These are phyloP conservation scores for Phytophthora idaei DNA, from an alignment of 352 stramenopile genomes.

Conservation along the genomic window DNA sequence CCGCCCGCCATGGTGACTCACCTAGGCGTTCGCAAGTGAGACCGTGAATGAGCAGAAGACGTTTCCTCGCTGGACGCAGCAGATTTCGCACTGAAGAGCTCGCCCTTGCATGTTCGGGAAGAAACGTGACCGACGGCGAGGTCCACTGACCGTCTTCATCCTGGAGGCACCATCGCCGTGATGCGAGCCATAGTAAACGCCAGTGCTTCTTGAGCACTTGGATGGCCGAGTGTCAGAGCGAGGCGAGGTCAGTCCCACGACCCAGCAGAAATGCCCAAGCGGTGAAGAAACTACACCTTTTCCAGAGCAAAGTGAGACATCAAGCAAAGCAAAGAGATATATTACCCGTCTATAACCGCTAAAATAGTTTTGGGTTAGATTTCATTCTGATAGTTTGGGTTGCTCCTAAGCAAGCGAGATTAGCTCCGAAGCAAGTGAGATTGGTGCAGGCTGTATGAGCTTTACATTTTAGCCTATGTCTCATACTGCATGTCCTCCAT, in stretches of 20 bases:
- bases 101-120: not conserved
- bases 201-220: not conserved
- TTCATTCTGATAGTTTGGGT: too few species aligned
- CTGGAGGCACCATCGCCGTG: conserved; percentile 3
- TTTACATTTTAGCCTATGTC: too few species aligned
- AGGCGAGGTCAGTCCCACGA: conserved; percentile 10
- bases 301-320: too few species aligned
- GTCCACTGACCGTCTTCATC: conserved; percentile 11
- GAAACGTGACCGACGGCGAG: not conserved
- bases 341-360: too few species aligned
- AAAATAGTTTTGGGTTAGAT: too few species aligned
- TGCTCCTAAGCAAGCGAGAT: too few species aligned
- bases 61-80: not conserved
- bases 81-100: conserved; percentile 14
- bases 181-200: conserved; percentile 2
- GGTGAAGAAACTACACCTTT: conserved; percentile 16
- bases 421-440: too few species aligned
- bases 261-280: conserved; percentile 7
- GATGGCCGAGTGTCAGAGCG: not conserved
- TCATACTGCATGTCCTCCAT: too few species aligned
- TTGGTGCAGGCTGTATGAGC: too few species aligned
- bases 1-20: conserved; percentile 7
- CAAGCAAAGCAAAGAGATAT: too few species aligned
- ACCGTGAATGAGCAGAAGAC: not conserved
- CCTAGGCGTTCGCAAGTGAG: not conserved